Evolutionary conservation across 1,284 basidiomycete species (phyloP), one percentile per base, ranked within the genome.

Genomic region (Pisolithus thermaeus): DNA sequence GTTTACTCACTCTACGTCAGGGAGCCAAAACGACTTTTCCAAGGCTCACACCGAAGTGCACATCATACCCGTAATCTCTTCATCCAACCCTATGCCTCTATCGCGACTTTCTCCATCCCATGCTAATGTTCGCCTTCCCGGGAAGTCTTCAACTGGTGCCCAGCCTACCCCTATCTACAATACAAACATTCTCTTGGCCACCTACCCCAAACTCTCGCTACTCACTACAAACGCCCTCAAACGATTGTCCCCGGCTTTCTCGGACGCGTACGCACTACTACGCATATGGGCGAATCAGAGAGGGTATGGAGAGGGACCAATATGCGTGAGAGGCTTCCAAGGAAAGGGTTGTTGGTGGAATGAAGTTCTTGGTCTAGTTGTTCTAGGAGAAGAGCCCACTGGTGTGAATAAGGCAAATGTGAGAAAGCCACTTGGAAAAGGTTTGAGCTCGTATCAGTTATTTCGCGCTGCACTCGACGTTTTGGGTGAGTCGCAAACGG

Each of bases 251-350:
- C 77, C 86, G 0, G 79, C 83, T 0, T 92, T 91, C 62, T 68
- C 72, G 2, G 89, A 95, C 54, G 92, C 91, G 7, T 71, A 92
- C 18, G 75, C 87, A 1, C 73, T 97, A 9, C 80, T 97, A 50
- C 81, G 92, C 20, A 81, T 96, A 18, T 97, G 95, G 96, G 90
- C 91, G 1, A 86, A 87, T 50, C 90, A 95, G 64, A 79, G 94
- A 20, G 92, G 92, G 0, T 91, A 91, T 57, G 77, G 80, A 2
- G 73, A 73, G 47, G 79, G 81, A 4, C 59, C 69, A 39, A 63
- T 80, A 52, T 86, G 84, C 56, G 74, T 89, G 1, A 74, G 76
- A 37, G 90, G 87, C 0, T 85, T 85, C 57, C 85, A 81, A 61
- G 79, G 73, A 46, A 77, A 74, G 40, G 87, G 87, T 0, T 71